phyloP scores from a whole-genome alignment of 2,329 filamentous ascomycete genomes.

The Fusarium luffae region DNA sequence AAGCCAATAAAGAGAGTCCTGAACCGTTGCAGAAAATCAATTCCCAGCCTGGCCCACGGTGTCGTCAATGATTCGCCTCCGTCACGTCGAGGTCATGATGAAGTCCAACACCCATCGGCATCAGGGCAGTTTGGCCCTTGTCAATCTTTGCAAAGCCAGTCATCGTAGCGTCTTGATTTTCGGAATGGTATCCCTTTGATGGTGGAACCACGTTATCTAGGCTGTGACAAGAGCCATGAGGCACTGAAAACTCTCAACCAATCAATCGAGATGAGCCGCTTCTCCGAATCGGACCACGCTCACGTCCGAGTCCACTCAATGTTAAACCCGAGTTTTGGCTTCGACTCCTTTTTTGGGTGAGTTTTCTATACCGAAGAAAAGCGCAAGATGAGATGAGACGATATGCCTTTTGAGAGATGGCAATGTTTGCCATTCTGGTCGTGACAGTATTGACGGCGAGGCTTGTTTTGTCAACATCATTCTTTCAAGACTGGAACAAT shows the following conservation, averaged over 20 bases:
- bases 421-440: neutral
- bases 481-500: neutral
- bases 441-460: neutral
- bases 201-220: slow-evolving; percentile 16
- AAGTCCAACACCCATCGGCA: neutral
- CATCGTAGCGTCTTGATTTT: neutral
- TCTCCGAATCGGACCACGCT: slow-evolving; percentile 21
- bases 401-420: neutral
- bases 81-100: slow-evolving; percentile 21
- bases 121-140: neutral
- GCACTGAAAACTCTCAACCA: slow-evolving; percentile 23
- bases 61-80: slow-evolving; percentile 37
- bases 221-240: slow-evolving; percentile 24
- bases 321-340: slow-evolving; percentile 27
- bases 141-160: neutral
- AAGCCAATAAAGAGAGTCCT: slow-evolving; percentile 21
- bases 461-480: neutral
- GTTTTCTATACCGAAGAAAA: slow-evolving; percentile 3
- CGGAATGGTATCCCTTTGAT: neutral
- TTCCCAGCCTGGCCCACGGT: slow-evolving; percentile 21
- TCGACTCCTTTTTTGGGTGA: slow-evolving; percentile 3
- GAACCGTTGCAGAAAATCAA: slow-evolving; percentile 22
- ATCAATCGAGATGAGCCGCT: slow-evolving; percentile 22
- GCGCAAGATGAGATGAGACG: neutral
- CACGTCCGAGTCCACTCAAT: slow-evolving; percentile 33